Evolutionary conservation across 2,329 filamentous ascomycete genomes (phyloP), one percentile per base, ranked within the genome.

Genomic region (Phaeosphaeria sp.): DNA sequence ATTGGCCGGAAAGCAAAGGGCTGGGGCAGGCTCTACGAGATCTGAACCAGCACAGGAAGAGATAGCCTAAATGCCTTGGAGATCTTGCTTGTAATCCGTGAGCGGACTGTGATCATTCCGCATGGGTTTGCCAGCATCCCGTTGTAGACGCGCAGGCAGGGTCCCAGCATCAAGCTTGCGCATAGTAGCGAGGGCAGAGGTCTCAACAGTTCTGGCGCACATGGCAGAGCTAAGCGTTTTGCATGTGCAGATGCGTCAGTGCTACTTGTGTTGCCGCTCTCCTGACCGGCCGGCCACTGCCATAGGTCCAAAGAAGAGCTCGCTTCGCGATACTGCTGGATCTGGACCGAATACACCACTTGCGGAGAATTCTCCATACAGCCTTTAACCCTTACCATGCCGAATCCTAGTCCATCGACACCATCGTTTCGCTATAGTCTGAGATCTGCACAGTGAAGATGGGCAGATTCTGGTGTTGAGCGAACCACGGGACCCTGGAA

Each of bases 201-300:
- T 52, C 62, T 66, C 62, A 62, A 64, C 54, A 59, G 56, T 62
- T 62, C 62, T 58, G 62, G 60, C 58, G 60, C 63, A 55, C 64
- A 66, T 65, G 30, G 25, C 50, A 49, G 43, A 57, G 30, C 52
- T 55, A 27, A 22, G 25, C 52, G 54, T 53, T 52, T 60, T 60
- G 58, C 44, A 60, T 48, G 17, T 23, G 15, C 22, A 23, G 30
- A 27, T 50, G 56, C 22, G 46, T 43, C 47, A 54, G 42, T 43
- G 44, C 36, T 39, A 23, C 17, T 17, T 36, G 39, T 56, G 50
- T 22, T 36, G 50, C 46, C 30, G 46, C 21, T 54, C 21, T 55
- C 36, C 9, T 51, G 15, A 25, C 30, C 15, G 22, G 36, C 39
- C 49, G 15, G 10, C 27, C 33, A n/a, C 30, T 22, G n/a, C 21